Base-by-base conservation (phyloP, 495 filamentous ascomycete genomes). In the Hypoxylon lienhwacheense region DNA sequence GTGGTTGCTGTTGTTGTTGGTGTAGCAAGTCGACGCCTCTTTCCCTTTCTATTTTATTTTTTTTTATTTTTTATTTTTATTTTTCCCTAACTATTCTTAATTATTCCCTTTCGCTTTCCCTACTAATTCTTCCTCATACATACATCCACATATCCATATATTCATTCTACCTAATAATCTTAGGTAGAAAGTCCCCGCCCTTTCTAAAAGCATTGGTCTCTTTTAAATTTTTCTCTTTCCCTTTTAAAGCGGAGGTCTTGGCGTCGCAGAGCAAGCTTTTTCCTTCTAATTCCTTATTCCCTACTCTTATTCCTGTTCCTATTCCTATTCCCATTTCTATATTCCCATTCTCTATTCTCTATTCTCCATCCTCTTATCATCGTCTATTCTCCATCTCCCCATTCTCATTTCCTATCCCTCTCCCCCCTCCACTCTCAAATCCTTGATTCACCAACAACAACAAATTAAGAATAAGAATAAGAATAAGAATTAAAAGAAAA, bases 201-300 rank as follows among this genome's bases (percentile, higher is more conserved):
- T 25, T 19, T 49, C 47, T 22, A 22, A 34, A 50, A 42, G 19
- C 41, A 24, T 16, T 12, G 26, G 12, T 48, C n/a, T 33, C 16
- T 31, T 25, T 6, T 21, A 39, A 14, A 15, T 7, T 3, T 7
- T 15, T 4, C 12, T 26, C 12, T 36, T 19, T 10, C 51, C 52
- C 31, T 46, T 55, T 43, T 55, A 43, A 32, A 57, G 41, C 37
- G 37, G 37, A 43, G 56, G 44, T 44, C 59, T 63, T 66, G 63
- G 63, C 63, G 55, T 66, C 55, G 56, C 63, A 60, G 54, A 63
- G 53, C 59, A 63, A 47, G 59, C 59, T 60, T 56, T 55, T 52
- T 51, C 33, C 35, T 26, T 36, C 40, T 24, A 31, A 31, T 31
- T n/a, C 12, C 28, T n/a, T n/a, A n/a, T 31, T 31, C 7, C 28